phyloP scores from a whole-genome alignment of 305 asterid species.

The Rubia balearica region DNA sequence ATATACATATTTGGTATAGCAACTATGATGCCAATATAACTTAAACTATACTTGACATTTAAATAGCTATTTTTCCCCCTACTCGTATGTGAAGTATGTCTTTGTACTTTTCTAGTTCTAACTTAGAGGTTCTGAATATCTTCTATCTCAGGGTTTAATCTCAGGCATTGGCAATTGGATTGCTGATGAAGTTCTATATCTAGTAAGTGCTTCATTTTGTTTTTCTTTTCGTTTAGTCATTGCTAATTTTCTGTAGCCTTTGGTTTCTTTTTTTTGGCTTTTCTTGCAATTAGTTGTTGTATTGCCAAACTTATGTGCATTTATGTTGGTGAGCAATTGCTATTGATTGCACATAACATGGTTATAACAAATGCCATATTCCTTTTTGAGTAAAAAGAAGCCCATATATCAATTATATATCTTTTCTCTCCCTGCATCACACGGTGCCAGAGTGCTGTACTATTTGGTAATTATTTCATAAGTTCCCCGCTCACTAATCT shows the following conservation, averaged over 20 bases:
- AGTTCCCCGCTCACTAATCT: neutral
- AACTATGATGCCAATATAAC: too few species aligned
- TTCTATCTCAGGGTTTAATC: constrained; percentile 57
- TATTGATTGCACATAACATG: constrained; percentile 1
- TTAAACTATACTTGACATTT: too few species aligned
- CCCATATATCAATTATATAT: neutral
- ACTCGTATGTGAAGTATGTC: neutral
- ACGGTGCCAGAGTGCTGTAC: neutral
- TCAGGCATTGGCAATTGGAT: constrained; percentile 99
- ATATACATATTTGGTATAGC: neutral
- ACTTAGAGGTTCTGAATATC: constrained; percentile 10
- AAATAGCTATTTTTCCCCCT: neutral
- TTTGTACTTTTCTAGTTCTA: neutral
- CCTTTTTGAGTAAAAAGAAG: neutral
- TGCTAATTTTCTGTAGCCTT: neutral
- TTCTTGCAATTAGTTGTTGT: neutral
- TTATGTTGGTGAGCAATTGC: neutral
- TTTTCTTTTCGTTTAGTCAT: constrained; percentile 7
- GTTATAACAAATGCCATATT: neutral
- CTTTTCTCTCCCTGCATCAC: neutral
- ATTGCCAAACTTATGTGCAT: neutral
- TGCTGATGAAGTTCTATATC: constrained; percentile 96
- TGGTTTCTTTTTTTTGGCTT: neutral
- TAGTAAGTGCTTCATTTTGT: constrained; percentile 42
- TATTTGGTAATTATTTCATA: neutral